Evolutionary conservation across 331 rosid species (phyloP).

Genomic region (Quercus lobata): DNA sequence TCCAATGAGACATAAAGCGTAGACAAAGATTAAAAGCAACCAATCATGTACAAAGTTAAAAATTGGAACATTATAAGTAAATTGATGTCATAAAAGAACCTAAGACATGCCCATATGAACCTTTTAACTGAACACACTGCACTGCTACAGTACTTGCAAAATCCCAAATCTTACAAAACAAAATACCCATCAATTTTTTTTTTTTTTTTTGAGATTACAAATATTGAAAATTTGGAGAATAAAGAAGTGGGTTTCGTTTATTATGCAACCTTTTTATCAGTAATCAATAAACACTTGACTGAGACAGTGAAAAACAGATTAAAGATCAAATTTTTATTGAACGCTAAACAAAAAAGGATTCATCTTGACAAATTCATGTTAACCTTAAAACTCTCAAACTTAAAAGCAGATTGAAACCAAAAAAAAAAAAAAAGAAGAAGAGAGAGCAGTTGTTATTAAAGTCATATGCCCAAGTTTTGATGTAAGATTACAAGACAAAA

Average conservation of each 20-base stretch:
- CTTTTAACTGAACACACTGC: background rate
- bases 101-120: background rate
- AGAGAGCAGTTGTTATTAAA: no score
- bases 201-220: no score
- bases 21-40: background rate
- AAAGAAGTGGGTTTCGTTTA: background rate
- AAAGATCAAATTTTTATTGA: no score
- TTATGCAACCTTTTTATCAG: background rate
- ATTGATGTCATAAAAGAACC: background rate
- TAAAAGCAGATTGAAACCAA: no score
- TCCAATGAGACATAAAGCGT: conserved; percentile 11
- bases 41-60: background rate
- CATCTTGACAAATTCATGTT: no score
- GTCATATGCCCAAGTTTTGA: no score
- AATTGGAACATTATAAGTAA: background rate
- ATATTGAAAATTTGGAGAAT: background rate
- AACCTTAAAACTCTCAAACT: no score
- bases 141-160: background rate
- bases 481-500: no score
- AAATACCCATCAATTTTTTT: no score
- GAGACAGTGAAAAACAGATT: background rate
- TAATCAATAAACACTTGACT: background rate
- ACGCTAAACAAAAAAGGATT: no score
- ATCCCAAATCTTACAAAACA: background rate
- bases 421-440: no score